Base-by-base conservation (phyloP, 164 flowering plant species). In the Stephania japonica region DNA sequence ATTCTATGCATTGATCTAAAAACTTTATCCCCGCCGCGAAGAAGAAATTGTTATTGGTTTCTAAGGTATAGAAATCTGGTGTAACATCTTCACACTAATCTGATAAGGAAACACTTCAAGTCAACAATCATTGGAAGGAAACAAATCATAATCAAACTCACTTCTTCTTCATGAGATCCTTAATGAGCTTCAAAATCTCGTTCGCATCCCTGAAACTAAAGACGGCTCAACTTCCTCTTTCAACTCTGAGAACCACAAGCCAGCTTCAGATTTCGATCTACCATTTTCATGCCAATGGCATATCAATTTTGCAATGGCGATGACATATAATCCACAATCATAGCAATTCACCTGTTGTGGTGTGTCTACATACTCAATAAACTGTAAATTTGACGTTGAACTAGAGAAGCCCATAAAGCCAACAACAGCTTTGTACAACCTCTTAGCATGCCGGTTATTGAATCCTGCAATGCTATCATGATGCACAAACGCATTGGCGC, bases 401-500 rank as follows among this genome's bases (percentile, higher is more conserved):
- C n/a, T 56, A 7, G 83, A 73, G 21, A 18, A 38, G 27, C 80
- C 80, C 77, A 88, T 53, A 69, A 81, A 86, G 12, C 75, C 69
- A 50, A 26, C 74, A 24, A 91, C 80, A 76, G 82, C 73, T 11
- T 72, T 70, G 27, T 81, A 91, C 13, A 94, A 85, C 49, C 68
- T 77, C 73, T 53, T 81, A 6, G 93, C 93, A 68, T 81, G 76
- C 19, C 41, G 14, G 10, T 25, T 65, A 42, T 94, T 91, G 24
- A 66, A 47, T 41, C 88, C 86, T 16, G 77, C 69, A 26, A 41
- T 26, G 79, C 94, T 88, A 75, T 92, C 98, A 73, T 88, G 93
- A 79, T 94, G 97, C 49, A 89, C 85, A 78, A 90, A 94, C 5
- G 72, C 70, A 49, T 85, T 84, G n/a, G 77, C 70, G 13, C 69